Evolutionary conservation across 129 eudicot genomes (phyloP).

Genomic region (Escallonia rubra): DNA sequence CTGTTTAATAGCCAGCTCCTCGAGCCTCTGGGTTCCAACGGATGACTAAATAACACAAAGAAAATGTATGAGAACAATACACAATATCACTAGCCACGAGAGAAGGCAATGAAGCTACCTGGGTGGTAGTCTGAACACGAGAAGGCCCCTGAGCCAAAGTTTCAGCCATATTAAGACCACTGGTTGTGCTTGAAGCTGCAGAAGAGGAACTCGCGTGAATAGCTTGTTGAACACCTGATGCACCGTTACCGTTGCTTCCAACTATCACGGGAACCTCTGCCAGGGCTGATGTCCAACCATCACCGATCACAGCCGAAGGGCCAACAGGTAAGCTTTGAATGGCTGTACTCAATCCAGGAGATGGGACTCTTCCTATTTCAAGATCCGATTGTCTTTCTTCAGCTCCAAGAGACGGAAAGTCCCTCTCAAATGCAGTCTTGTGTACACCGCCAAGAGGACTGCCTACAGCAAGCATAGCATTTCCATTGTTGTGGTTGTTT

Average conservation of each 20-base stretch:
- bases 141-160: conserved; percentile 78
- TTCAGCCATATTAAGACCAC: conserved; percentile 89
- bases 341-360: conserved; percentile 80
- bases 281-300: conserved; percentile 89
- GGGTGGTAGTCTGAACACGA: conserved; percentile 63
- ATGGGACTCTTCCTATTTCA: conserved; percentile 63
- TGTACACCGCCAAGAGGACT: conserved; percentile 28
- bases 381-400: conserved; percentile 57
- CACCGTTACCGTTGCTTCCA: conserved; percentile 41
- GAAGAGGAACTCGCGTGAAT: conserved; percentile 28
- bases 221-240: conserved; percentile 29
- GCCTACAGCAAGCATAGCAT: conserved; percentile 31
- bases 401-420: conserved; percentile 83
- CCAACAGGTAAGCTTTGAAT: conserved; percentile 67
- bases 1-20: conserved; percentile 83
- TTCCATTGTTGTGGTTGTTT: conserved; percentile 33
- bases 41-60: conserved; percentile 39
- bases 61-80: conserved; percentile 15
- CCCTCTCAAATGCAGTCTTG: conserved; percentile 62
- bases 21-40: conserved; percentile 68
- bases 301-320: conserved; percentile 50
- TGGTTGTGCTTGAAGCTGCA: conserved; percentile 20
- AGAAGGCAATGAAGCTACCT: conserved; percentile 36
- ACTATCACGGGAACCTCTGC: conserved; percentile 76
- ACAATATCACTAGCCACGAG: background rate